These are phyloP conservation scores for Solanum chaucha DNA, from an alignment of 257 asterid genomes.

Conservation along the genomic window DNA sequence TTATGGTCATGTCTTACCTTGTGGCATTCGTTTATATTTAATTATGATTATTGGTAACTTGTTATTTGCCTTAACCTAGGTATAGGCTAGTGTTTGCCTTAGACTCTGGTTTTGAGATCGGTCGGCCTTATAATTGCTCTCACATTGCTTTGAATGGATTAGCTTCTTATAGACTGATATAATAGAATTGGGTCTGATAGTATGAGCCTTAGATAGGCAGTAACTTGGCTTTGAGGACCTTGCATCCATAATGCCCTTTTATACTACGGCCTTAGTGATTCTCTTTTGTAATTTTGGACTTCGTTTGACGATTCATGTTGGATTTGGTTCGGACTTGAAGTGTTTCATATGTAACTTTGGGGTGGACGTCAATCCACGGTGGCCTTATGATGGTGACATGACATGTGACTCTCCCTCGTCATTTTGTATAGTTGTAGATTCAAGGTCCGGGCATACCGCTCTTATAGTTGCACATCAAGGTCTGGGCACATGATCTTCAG, in stretches of 20 bases:
- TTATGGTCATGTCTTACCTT: no score
- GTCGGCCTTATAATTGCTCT: not conserved
- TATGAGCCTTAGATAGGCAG: not conserved
- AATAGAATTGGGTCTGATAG: no score
- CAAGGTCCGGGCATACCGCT: not conserved
- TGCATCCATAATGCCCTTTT: not conserved
- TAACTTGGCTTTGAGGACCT: not conserved
- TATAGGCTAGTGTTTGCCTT: not conserved
- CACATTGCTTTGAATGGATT: no score
- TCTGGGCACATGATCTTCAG: not conserved
- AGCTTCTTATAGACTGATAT: no score
- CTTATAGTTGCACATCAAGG: not conserved
- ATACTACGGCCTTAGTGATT: not conserved
- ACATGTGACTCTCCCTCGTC: not conserved
- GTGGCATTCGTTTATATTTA: no score
- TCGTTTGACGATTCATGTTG: not conserved
- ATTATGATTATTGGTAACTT: not conserved
- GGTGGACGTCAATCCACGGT: not conserved
- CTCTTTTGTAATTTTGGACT: not conserved
- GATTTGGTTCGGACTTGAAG: not conserved
- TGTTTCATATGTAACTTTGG: not conserved
- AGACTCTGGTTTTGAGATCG: no score
- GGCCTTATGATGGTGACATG: not conserved
- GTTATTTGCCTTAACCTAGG: not conserved
- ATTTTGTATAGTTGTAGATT: no score